phyloP scores from a whole-genome alignment of 148 eudicot genomes.

The Silene uniflora region DNA sequence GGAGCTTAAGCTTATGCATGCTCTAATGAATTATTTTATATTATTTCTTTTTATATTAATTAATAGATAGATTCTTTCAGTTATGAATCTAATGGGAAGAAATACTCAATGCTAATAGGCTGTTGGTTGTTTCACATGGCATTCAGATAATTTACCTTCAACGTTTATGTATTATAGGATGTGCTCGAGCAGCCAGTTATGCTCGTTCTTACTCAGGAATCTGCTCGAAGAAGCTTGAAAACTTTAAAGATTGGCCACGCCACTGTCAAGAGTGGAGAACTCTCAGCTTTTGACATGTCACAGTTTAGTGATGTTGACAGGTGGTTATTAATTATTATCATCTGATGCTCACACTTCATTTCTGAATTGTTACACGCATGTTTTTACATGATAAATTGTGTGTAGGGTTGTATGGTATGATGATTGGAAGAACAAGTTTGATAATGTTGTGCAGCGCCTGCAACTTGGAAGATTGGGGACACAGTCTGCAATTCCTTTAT shows the following conservation, averaged over 20 bases:
- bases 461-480: conserved; percentile 23
- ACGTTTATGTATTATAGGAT: conserved; percentile 40
- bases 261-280: conserved; percentile 33
- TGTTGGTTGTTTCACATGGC: background rate
- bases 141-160: background rate
- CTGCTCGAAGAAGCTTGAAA: conserved; percentile 37
- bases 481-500: conserved; percentile 19
- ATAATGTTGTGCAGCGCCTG: conserved; percentile 32
- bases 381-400: conserved; percentile 7
- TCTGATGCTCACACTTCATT: conserved; percentile 8
- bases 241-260: conserved; percentile 30
- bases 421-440: conserved; percentile 49
- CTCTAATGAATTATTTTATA: background rate
- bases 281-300: conserved; percentile 40
- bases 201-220: conserved; percentile 51
- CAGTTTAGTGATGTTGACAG: conserved; percentile 37
- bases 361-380: conserved; percentile 1
- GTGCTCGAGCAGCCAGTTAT: conserved; percentile 71
- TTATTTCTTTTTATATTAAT: background rate
- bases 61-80: no score
- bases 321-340: conserved; percentile 26
- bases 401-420: conserved; percentile 57
- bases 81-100: no score
- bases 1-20: background rate
- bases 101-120: background rate